Evolutionary conservation across 345 rosid species (phyloP).

Genomic region (Eucalyptus cloeziana): DNA sequence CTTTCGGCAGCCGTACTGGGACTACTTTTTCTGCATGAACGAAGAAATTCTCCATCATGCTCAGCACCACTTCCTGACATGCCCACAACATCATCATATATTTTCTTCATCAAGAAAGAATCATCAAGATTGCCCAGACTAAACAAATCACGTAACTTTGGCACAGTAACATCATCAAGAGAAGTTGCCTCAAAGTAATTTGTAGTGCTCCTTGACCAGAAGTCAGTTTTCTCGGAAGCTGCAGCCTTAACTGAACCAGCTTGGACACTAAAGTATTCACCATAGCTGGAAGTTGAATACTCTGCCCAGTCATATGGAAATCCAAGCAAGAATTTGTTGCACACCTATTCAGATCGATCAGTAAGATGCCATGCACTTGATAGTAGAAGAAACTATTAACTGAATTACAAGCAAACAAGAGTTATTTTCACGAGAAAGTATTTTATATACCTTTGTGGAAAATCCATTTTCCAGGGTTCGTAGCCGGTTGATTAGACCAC

Average conservation of each 20-base stretch:
- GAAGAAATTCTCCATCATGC: neutral
- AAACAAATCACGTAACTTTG: conserved; percentile 15
- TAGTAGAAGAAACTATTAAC: neutral
- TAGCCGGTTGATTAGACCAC: conserved; percentile 23
- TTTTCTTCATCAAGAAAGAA: neutral
- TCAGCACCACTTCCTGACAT: neutral
- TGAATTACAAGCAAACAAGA: neutral
- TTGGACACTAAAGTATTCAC: neutral
- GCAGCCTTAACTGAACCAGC: neutral
- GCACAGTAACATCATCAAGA: conserved; percentile 13
- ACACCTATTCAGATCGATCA: conserved; percentile 10
- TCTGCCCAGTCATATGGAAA: conserved; percentile 42
- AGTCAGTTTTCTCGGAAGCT: neutral
- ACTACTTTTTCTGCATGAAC: neutral
- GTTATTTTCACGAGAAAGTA: neutral
- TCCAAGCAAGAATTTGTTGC: conserved; percentile 29
- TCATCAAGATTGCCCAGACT: neutral
- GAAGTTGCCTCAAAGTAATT: neutral
- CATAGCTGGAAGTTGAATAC: neutral
- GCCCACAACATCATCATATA: conserved; percentile 3
- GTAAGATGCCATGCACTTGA: neutral
- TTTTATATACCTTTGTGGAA: conserved; percentile 14
- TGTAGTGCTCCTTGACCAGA: neutral
- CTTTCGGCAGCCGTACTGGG: neutral
- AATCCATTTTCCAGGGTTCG: conserved; percentile 33